Conservation (phyloP, 164 flowering plant species). For the Berberis thunbergii region DNA sequence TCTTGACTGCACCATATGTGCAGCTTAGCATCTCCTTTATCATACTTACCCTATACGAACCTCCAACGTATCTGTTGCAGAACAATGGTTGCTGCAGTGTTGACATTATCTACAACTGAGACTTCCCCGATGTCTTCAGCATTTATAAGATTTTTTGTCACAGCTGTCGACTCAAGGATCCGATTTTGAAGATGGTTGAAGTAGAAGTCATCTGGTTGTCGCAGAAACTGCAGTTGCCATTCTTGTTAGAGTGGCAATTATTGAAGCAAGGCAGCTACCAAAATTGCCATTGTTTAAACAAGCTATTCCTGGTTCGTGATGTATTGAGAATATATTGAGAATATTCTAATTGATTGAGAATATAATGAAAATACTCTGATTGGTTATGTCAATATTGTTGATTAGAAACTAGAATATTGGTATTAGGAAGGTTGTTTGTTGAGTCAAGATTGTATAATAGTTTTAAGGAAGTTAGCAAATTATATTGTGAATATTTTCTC, state of each 20-base stretch:
- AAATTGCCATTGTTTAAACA: conserved; percentile 96
- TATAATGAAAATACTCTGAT: too few relatives aligned
- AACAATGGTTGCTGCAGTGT: conserved; percentile 87
- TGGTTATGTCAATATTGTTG: too few relatives aligned
- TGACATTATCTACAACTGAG: conserved; percentile 88
- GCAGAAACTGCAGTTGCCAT: conserved; percentile 57
- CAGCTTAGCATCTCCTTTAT: conserved; percentile 78
- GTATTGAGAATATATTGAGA: too few relatives aligned
- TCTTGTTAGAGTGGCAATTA: conserved; percentile 46
- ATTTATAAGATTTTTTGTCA: conserved; percentile 48
- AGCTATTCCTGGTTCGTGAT: conserved; percentile 58
- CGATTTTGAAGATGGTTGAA: conserved; percentile 47
- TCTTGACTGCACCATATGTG: conserved; percentile 87
- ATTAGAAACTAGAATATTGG: too few relatives aligned
- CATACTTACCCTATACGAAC: conserved; percentile 44
- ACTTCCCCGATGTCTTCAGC: conserved; percentile 66
- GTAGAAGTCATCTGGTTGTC: conserved; percentile 80
- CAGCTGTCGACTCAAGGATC: conserved; percentile 38
- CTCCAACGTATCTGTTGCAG: conserved; percentile 56
- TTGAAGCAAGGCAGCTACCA: conserved; percentile 71
- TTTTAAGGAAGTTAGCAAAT: too few relatives aligned
- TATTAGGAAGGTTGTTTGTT: too few relatives aligned
- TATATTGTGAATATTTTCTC: too few relatives aligned
- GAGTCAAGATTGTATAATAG: too few relatives aligned
- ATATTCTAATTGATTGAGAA: conserved; percentile 36